Base-by-base conservation (phyloP, 495 filamentous ascomycete genomes). In the Rusavskia elegans region DNA sequence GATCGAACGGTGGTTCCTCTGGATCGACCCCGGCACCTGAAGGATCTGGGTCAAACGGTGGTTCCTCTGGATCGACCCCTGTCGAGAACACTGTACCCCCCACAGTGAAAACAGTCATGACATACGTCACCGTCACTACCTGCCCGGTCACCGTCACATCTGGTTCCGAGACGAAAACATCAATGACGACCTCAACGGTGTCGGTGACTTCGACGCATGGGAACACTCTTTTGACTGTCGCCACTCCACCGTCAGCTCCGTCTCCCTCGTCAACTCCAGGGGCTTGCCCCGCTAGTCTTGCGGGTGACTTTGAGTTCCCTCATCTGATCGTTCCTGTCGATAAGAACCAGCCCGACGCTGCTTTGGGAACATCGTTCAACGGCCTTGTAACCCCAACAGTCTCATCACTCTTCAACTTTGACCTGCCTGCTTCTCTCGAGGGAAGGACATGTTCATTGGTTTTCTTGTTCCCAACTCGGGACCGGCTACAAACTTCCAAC, bases 331-430 rank as follows among this genome's bases (percentile, higher is more conserved):
- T 87, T 27, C 78, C 79, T 1, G 65, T 86, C 41, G 71, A 82
- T 68, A 75, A 73, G 5, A 59, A 70, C n/a, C 55, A 66, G 35
- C 78, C 82, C 4, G 58, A 72, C 56, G 63, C 53, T 0, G 68
- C 80, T 3, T 59, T 63, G 16, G 80, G 56, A 5, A 80, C 74
- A 14, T 67, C 66, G 0, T 72, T 65, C 61, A 76, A 74, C 52
- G 80, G 79, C 36, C 68, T 71, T 7, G 65, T 84, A 29, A 71
- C 70, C 4, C 58, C 71, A 4, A 74, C 70, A 23, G 64, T 79
- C 53, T 82, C 80, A 35, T 74, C 71, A 17, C 63, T 81, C 42
- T 87, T 84, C 74, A 81, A 81, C 64, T 87, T 87, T 65, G 79
- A 83, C 60, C 74, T 86, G 40, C 79, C 78, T 0, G 27, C 60